Conservation (phyloP, 176 grass and related monocot species). For the Aegilops longissima region DNA sequence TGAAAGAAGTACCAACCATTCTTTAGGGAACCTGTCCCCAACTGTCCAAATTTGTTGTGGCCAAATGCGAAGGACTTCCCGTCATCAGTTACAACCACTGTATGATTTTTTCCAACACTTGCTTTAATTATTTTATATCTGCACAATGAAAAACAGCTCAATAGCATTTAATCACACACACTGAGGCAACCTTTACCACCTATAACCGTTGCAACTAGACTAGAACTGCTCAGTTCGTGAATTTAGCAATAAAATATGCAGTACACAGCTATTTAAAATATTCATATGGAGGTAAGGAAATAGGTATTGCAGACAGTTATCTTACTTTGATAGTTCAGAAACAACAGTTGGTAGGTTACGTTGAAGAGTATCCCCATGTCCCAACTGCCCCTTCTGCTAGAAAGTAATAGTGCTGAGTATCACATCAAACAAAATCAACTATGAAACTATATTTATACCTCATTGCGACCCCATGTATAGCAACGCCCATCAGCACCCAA, state of each 20-base stretch:
- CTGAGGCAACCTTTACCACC: neutral
- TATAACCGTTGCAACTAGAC: neutral
- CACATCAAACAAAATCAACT: constrained; percentile 22
- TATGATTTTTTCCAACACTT: constrained; percentile 81
- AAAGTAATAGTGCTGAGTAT: constrained; percentile 36
- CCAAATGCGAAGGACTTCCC: constrained; percentile 87
- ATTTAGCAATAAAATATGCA: neutral
- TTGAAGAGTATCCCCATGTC: constrained; percentile 80
- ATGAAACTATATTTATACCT: constrained; percentile 51
- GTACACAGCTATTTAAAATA: neutral
- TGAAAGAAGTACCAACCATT: constrained; percentile 54
- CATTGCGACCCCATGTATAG: constrained; percentile 96
- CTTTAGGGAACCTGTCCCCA: constrained; percentile 74
- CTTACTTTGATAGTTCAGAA: constrained; percentile 82
- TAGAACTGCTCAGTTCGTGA: constrained; percentile 4
- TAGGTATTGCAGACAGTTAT: neutral
- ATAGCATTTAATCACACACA: constrained; percentile 3
- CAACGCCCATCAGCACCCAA: constrained; percentile 84
- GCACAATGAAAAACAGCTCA: constrained; percentile 7
- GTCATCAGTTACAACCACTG: constrained; percentile 81
- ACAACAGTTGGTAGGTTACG: constrained; percentile 82
- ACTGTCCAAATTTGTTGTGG: constrained; percentile 88
- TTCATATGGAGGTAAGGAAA: neutral
- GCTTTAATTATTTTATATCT: constrained; percentile 76
- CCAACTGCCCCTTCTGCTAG: constrained; percentile 95